These are phyloP conservation scores for Mortierella antarctica DNA, from an alignment of 192 early-diverging fungal genomes.

Conservation along the genomic window DNA sequence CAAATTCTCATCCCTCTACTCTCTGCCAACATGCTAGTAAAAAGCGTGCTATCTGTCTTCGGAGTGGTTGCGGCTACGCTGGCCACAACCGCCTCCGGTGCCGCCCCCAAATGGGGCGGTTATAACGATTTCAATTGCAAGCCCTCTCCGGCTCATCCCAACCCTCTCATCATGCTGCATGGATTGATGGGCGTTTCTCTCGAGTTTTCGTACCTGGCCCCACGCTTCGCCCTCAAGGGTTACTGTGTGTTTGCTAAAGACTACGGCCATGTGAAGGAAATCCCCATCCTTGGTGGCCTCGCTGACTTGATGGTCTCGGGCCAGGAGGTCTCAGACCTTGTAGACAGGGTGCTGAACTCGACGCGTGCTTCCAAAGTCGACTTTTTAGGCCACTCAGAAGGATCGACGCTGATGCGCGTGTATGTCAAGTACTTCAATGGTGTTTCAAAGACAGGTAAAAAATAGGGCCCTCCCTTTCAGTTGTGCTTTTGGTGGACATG, in stretches of 20 bases:
- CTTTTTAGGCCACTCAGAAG: slow-evolving; percentile 19
- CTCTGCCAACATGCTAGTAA: no score
- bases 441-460: neutral
- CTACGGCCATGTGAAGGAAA: neutral
- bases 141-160: neutral
- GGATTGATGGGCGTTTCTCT: neutral
- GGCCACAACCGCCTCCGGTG: neutral
- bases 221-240: slow-evolving; percentile 11
- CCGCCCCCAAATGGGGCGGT: no score
- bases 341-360: slow-evolving; percentile 4
- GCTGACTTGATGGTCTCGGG: neutral
- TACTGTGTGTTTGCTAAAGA: slow-evolving; percentile 7
- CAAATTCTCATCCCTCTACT: no score
- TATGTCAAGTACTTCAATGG: slow-evolving; percentile 22
- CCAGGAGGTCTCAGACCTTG: slow-evolving; percentile 2
- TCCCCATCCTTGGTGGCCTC: slow-evolving; percentile 10
- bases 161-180: slow-evolving; percentile 4
- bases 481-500: neutral
- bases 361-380: slow-evolving; percentile 16
- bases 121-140: slow-evolving; percentile 12
- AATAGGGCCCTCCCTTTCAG: neutral
- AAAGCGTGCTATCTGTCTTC: no score
- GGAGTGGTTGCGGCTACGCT: no score
- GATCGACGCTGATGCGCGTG: slow-evolving; percentile 7
- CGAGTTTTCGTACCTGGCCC: slow-evolving; percentile 16